Base-by-base conservation (phyloP, 495 filamentous ascomycete genomes). In the Sordaria brevicollis region DNA sequence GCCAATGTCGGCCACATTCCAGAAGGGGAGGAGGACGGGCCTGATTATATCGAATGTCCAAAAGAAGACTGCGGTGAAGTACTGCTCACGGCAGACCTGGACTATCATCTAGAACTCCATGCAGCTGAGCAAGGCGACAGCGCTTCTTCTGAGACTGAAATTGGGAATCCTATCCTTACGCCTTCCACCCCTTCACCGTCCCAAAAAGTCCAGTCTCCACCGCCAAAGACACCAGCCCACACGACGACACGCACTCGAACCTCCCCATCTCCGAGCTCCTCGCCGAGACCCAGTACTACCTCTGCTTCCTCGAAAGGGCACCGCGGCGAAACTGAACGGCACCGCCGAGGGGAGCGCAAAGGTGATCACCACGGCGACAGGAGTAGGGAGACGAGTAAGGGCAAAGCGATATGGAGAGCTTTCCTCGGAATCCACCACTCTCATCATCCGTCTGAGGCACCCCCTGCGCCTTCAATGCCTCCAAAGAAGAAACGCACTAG, bases 101-200 rank as follows among this genome's bases (percentile, higher is more conserved):
- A 90, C 31, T 87, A 84, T 37, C 93, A 96, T 76, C 79, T 93
- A 39, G 90, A 93, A 75, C 80, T 93, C 65, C 93, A 97, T 79
- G 76, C 80, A 13, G 79, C 84, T 67, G 86, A 86, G 21, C 85
- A 87, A 65, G 76, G 71, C 11, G 41, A 31, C 34, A 29, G 35
- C 35, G 35, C 69, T 67, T 29, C 17, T 49, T 35, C 65, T 4
- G 65, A 49, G 49, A 57, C 49, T 31, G 49, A 31, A 13, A 57
- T 3, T 8, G 49, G 13, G 21, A 57, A 25, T 15, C 49, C 66
- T 19, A 11, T 43, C 67, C 7, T 57, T 21, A 57, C 21, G 21
- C 49, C 21, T 57, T 29, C 49, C 21, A 21, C 49, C 10, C 21
- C 49, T 5, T 57, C 21, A 2, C 35, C 29, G 10, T 65, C 31